Percentiles rank a stretch among this genome's conserved stretches.
Conservation (phyloP, 202 grass and related monocot species). For the Schoenoplectus tabernaemontani region DNA sequence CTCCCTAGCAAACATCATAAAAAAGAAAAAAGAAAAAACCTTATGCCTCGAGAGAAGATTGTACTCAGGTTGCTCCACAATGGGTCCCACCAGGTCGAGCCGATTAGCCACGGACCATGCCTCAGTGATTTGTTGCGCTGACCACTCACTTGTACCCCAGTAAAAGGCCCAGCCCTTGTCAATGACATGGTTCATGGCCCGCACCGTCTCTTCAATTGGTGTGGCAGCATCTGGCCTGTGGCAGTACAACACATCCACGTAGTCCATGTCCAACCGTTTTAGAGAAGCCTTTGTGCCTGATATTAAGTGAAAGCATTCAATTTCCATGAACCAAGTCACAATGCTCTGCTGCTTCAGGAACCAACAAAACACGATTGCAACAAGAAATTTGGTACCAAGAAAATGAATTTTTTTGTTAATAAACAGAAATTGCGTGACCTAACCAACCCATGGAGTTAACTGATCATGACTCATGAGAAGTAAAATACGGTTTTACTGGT, state of each 20-base stretch:
- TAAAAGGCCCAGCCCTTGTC: conserved; percentile 92
- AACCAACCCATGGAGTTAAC: neutral
- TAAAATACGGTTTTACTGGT: neutral
- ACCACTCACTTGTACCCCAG: conserved; percentile 95
- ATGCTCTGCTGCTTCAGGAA: neutral
- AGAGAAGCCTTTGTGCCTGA: conserved; percentile 52
- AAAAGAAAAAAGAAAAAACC: conserved; percentile 2
- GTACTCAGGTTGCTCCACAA: conserved; percentile 96
- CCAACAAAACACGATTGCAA: neutral
- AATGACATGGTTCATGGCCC: conserved; percentile 93
- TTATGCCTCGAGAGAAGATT: conserved; percentile 95
- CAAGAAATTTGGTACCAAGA: neutral
- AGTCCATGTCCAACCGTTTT: conserved; percentile 78
- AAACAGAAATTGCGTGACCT: neutral
- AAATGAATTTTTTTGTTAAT: neutral
- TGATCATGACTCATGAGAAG: neutral
- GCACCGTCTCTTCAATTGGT: conserved; percentile 83
- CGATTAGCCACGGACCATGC: conserved; percentile 58
- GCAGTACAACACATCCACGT: conserved; percentile 73
- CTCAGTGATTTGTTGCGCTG: conserved; percentile 93
- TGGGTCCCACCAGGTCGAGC: conserved; percentile 81
- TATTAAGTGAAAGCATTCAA: neutral
- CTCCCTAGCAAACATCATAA: neutral
- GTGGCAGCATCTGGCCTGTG: conserved; percentile 79
- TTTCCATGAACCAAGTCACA: conserved; percentile 8